These are phyloP conservation scores for Chaetomium strumarium DNA, from an alignment of 2,329 filamentous ascomycete species.

Conservation along the genomic window DNA sequence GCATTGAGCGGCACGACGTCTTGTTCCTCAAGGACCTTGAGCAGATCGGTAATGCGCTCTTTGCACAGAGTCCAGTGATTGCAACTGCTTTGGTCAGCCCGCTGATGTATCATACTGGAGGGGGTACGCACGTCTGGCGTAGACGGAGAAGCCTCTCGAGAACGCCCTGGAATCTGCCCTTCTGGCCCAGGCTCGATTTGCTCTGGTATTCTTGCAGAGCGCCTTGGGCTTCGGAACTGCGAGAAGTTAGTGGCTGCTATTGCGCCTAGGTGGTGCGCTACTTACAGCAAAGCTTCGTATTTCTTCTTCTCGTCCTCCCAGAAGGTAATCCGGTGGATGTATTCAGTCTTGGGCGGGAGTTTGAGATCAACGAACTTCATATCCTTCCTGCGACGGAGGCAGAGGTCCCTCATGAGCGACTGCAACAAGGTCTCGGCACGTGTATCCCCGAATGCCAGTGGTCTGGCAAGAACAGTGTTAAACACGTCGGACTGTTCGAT, in stretches of 20 bases:
- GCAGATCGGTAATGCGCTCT: constrained; percentile 65
- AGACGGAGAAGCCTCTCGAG: constrained; percentile 77
- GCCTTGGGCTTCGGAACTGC: constrained; percentile 66
- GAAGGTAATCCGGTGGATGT: constrained; percentile 69
- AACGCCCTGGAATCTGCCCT: constrained; percentile 63
- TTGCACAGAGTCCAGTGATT: constrained; percentile 84
- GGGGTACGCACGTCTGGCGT: constrained; percentile 56
- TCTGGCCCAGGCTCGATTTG: constrained; percentile 36
- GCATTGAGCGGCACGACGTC: constrained; percentile 63
- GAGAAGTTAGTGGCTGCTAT: constrained; percentile 22
- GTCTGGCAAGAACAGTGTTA: constrained; percentile 63
- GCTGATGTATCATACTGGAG: not conserved
- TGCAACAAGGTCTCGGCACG: constrained; percentile 62
- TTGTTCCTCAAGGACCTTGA: constrained; percentile 62
- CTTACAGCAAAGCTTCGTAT: constrained; percentile 67
- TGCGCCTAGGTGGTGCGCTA: not conserved
- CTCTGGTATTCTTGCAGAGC: constrained; percentile 56
- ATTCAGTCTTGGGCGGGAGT: constrained; percentile 71
- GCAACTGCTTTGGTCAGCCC: constrained; percentile 43
- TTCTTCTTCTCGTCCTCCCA: constrained; percentile 66
- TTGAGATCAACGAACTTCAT: constrained; percentile 83
- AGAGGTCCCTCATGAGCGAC: constrained; percentile 72
- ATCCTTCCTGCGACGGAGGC: constrained; percentile 75
- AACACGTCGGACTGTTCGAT: constrained; percentile 69
- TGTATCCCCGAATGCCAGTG: constrained; percentile 52